Conservation (phyloP, 1,139 yeast species). For the Magnusiomyces ingens region DNA sequence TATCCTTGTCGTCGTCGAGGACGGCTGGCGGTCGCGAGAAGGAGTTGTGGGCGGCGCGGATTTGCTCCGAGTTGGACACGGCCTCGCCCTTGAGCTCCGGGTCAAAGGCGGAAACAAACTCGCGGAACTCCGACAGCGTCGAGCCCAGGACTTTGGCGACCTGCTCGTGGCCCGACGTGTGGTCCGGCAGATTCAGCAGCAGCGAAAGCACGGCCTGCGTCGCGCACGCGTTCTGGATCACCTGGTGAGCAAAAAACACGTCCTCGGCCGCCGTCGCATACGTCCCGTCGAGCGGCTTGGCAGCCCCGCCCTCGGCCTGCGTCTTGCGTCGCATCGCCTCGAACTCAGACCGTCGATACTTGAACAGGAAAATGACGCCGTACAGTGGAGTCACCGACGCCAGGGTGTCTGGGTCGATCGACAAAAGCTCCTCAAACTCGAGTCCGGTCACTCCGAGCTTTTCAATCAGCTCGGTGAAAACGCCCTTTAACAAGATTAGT, state of each 20-base stretch:
- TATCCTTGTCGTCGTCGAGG: slow-evolving; percentile 36
- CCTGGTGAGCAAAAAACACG: slow-evolving; percentile 59
- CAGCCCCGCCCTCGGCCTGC: slow-evolving; percentile 19
- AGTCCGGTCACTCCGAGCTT: slow-evolving; percentile 50
- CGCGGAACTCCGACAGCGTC: slow-evolving; percentile 40
- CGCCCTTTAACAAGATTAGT: slow-evolving; percentile 34
- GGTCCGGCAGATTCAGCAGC: slow-evolving; percentile 39
- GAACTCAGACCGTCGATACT: slow-evolving; percentile 40
- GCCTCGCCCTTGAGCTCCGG: slow-evolving; percentile 57
- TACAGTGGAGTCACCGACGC: slow-evolving; percentile 38
- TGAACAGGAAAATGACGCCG: slow-evolving; percentile 61
- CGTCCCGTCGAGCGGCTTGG: slow-evolving; percentile 40
- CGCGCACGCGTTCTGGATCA: slow-evolving; percentile 69
- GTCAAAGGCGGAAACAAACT: slow-evolving; percentile 51
- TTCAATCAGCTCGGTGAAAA: slow-evolving; percentile 59
- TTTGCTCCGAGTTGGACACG: slow-evolving; percentile 53
- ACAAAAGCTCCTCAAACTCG: slow-evolving; percentile 54
- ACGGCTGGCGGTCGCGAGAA: slow-evolving; percentile 54
- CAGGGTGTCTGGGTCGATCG: slow-evolving; percentile 47
- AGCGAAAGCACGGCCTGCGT: slow-evolving; percentile 67
- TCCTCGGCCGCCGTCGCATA: slow-evolving; percentile 37
- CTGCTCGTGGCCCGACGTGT: neutral
- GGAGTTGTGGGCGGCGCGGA: slow-evolving; percentile 56
- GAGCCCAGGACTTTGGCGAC: neutral
- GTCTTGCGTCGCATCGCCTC: slow-evolving; percentile 9